Conservation (phyloP, 2,329 filamentous ascomycete genomes). For the Ophiostoma tasmaniense region DNA sequence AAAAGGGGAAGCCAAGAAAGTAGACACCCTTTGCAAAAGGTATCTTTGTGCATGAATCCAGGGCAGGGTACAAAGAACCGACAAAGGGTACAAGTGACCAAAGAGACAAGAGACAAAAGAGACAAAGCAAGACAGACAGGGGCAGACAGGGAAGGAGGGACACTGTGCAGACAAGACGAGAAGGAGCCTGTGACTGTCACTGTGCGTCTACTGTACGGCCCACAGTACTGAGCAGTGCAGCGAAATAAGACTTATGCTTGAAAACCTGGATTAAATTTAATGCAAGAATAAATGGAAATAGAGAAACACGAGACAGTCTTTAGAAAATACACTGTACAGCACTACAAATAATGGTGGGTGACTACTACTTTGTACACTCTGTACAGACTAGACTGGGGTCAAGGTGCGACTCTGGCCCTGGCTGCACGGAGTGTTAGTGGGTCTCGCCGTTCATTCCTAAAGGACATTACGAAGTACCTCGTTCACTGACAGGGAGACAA, state of each 20-base stretch:
- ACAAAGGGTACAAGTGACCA: not conserved
- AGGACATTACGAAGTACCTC: too few species aligned
- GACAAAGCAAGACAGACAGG: not conserved
- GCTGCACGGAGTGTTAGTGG: constrained; percentile 1
- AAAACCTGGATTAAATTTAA: not conserved
- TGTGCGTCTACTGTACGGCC: too few species aligned
- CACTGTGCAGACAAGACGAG: not conserved
- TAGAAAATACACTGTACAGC: not conserved
- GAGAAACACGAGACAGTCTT: not conserved
- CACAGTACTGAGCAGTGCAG: too few species aligned
- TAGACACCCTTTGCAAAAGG: not conserved
- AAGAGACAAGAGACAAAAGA: not conserved
- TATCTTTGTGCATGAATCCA: not conserved
- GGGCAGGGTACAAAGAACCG: not conserved
- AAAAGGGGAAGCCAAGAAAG: not conserved
- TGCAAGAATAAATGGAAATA: not conserved
- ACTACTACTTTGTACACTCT: too few species aligned
- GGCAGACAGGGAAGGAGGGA: not conserved
- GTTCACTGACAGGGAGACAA: constrained; percentile 5
- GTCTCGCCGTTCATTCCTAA: constrained; percentile 1
- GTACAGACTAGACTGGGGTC: not conserved
- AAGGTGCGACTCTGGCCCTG: constrained; percentile 6
- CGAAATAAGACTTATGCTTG: not conserved
- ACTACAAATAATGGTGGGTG: not conserved
- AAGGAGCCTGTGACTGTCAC: not conserved